These are phyloP conservation scores for Mucor piriformis DNA, from an alignment of 371 early-diverging fungal species.

Conservation along the genomic window DNA sequence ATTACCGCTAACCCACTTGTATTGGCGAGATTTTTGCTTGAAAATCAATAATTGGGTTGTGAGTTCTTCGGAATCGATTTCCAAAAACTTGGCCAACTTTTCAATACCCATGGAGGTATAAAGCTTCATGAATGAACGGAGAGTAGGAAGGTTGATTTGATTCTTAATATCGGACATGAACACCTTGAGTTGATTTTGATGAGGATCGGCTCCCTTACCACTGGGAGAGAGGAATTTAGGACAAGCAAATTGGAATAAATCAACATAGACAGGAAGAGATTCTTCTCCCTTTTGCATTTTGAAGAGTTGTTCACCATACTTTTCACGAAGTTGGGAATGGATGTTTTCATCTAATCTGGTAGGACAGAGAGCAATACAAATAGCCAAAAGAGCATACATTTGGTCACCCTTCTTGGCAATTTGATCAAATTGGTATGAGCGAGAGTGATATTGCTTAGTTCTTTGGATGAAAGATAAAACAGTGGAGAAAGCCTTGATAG, in stretches of 20 bases:
- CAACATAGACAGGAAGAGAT: conserved; percentile 78
- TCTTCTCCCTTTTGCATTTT: conserved; percentile 90
- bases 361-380: conserved; percentile 91
- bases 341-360: conserved; percentile 92
- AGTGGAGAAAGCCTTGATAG: conserved; percentile 90
- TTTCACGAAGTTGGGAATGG: conserved; percentile 86
- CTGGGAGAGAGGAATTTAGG: conserved; percentile 94
- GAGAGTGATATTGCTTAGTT: conserved; percentile 92
- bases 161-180: conserved; percentile 85
- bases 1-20: conserved; percentile 74
- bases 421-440: conserved; percentile 91
- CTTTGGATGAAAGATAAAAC: conserved; percentile 88
- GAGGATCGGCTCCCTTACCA: conserved; percentile 64
- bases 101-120: conserved; percentile 90
- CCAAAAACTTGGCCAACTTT: conserved; percentile 88
- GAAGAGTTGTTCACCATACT: conserved; percentile 88
- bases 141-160: conserved; percentile 84
- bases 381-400: conserved; percentile 92
- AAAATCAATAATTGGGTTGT: conserved; percentile 85
- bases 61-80: conserved; percentile 78
- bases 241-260: conserved; percentile 89
- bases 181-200: conserved; percentile 79
- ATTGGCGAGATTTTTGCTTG: conserved; percentile 92
- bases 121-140: conserved; percentile 92
- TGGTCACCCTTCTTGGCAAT: conserved; percentile 91